phyloP scores from a whole-genome alignment of 352 stramenopile genomes.

The Discostella stelligera region DNA sequence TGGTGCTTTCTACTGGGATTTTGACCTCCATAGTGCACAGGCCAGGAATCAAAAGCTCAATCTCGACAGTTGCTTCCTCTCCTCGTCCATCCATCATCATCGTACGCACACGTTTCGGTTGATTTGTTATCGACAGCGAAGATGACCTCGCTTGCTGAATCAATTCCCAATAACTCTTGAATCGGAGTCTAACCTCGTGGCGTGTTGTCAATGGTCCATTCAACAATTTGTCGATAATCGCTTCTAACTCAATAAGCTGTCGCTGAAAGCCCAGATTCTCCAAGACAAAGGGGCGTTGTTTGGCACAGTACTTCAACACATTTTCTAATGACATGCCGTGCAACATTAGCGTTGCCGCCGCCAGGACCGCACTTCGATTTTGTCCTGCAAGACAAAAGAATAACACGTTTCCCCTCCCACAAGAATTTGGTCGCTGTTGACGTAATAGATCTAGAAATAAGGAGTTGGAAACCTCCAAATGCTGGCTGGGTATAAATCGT shows the following conservation, averaged over 20 bases:
- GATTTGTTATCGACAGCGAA: not conserved
- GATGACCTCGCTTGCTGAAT: constrained; percentile 17
- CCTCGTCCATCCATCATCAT: constrained; percentile 16
- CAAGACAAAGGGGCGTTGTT: constrained; percentile 61
- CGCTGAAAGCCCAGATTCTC: constrained; percentile 74
- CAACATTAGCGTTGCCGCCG: constrained; percentile 56
- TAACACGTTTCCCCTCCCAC: constrained; percentile 39
- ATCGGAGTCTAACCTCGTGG: constrained; percentile 3
- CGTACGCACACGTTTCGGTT: constrained; percentile 29
- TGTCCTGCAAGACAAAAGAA: constrained; percentile 80
- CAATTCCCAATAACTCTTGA: constrained; percentile 34
- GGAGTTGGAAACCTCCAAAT: constrained; percentile 61
- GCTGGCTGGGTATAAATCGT: constrained; percentile 45
- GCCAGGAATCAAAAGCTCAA: constrained; percentile 76
- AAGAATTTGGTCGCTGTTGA: constrained; percentile 1
- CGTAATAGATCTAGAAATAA: constrained; percentile 57
- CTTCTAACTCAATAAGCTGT: constrained; percentile 67
- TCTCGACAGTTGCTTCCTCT: constrained; percentile 52
- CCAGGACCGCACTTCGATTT: constrained; percentile 65
- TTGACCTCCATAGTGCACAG: constrained; percentile 70
- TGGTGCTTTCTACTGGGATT: constrained; percentile 56
- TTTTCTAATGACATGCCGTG: constrained; percentile 58
- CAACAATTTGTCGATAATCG: constrained; percentile 47
- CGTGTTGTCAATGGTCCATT: not conserved
- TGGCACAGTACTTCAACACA: constrained; percentile 41